Percentiles rank a stretch among this genome's conserved stretches.
phyloP scores from a whole-genome alignment of 306 rosid genomes.

The Benincasa hispida region DNA sequence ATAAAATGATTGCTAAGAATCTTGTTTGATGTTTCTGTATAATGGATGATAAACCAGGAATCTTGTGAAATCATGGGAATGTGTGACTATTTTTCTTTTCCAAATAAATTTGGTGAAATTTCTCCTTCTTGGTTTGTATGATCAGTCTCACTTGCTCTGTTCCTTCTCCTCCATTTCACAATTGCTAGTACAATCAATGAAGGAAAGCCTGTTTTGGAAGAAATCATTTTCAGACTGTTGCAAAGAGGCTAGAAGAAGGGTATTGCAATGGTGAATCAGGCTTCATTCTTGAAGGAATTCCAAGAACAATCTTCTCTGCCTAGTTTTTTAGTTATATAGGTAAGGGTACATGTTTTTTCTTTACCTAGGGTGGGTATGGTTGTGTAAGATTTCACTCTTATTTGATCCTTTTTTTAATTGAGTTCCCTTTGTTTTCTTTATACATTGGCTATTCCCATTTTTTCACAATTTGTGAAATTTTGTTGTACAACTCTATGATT shows the following conservation, averaged over 20 bases:
- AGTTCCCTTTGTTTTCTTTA: not conserved
- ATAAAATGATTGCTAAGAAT: not conserved
- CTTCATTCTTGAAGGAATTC: slow-evolving; percentile 90
- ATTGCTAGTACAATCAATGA: slow-evolving; percentile 63
- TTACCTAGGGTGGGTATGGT: not conserved
- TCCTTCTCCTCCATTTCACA: slow-evolving; percentile 28
- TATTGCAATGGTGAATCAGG: slow-evolving; percentile 75
- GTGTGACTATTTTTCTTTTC: not conserved
- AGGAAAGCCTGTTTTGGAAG: slow-evolving; percentile 66
- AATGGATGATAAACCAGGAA: not conserved
- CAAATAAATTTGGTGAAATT: not conserved
- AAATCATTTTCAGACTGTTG: slow-evolving; percentile 55
- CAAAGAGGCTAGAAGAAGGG: slow-evolving; percentile 77
- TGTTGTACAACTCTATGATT: not conserved
- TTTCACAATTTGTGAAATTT: not conserved
- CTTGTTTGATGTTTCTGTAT: not conserved
- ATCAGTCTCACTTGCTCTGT: not conserved
- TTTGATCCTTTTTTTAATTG: not conserved
- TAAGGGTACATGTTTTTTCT: not conserved
- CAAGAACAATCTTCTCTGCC: slow-evolving; percentile 36
- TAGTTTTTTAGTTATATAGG: not conserved
- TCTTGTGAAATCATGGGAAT: not conserved
- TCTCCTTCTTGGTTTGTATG: not conserved
- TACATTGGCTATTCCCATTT: not conserved
- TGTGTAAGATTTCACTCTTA: not conserved